Base-by-base conservation (phyloP, 176 grass and related monocot genomes). In the Aegilops sharonensis region DNA sequence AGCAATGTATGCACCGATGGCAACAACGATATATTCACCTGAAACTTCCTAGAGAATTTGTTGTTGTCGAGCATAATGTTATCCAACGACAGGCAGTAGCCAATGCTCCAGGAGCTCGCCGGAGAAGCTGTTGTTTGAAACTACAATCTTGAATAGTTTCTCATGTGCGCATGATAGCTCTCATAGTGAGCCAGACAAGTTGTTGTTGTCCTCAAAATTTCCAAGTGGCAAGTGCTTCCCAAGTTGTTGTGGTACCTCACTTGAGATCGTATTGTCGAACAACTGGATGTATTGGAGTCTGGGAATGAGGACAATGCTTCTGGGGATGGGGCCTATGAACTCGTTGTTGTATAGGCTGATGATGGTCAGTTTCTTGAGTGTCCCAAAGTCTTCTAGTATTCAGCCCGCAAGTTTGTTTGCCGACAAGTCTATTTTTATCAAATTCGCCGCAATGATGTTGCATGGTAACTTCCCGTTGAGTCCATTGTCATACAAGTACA, bases 51-150 rank as follows among this genome's bases (percentile, higher is more conserved):
- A 5, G 14, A 52, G 48, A 52, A 52, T 1, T 52, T 11, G 40
- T 42, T 17, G 30, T 89, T 92, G 50, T 94, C 52, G 15, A 97
- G 40, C 89, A 89, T 89, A 9, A 97, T 35, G 50, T 81, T 83
- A 37, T 65, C 47, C 5, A 94, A 8, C 0, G 5, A 11, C 2
- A n/a, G 0, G 47, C 88, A 97, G 9, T 89, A 17, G 0, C 62
- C 81, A 13, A 94, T 63, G 9, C 60, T 80, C 6, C 3, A 88
- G 86, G 66, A 92, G 70, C 54, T 30, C 24, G 4, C 84, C 84
- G 5, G 81, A 80, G 45, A 97, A 85, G 54, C 40, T 81, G 64
- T 11, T 42, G 9, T 87, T 83, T 77, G 85, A 97, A 34, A 15
- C 84, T 8, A 85, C 67, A 21, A 91, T 15, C 29, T 85, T 67